A percentile compares a stretch with the other conserved stretches of the same genome.
These are phyloP conservation scores for Lichtheimia corymbifera DNA, from an alignment of 371 early-diverging fungal genomes.

Conservation along the genomic window DNA sequence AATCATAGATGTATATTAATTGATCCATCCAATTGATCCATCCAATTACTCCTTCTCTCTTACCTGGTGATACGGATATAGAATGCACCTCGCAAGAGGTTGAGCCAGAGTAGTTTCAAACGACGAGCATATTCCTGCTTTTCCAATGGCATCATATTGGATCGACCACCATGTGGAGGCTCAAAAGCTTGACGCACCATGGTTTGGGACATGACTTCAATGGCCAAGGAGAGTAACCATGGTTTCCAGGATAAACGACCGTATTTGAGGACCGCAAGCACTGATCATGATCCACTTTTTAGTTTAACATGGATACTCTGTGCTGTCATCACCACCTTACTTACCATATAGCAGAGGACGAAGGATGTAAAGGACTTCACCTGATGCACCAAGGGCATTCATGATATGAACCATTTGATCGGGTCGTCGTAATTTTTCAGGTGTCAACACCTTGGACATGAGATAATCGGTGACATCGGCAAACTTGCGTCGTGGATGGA, in stretches of 20 bases:
- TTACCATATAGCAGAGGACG: slow-evolving; percentile 84
- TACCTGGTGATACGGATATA: slow-evolving; percentile 82
- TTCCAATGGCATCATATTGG: slow-evolving; percentile 66
- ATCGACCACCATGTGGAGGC: slow-evolving; percentile 30
- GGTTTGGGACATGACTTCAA: slow-evolving; percentile 66
- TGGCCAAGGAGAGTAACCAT: slow-evolving; percentile 76
- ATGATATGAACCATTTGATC: slow-evolving; percentile 69
- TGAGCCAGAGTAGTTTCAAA: slow-evolving; percentile 69
- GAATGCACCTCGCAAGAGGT: slow-evolving; percentile 85
- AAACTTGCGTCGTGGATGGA: slow-evolving; percentile 16
- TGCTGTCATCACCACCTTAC: slow-evolving; percentile 24
- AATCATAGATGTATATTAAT: neutral
- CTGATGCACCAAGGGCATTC: slow-evolving; percentile 57
- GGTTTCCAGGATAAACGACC: slow-evolving; percentile 84
- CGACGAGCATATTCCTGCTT: slow-evolving; percentile 77
- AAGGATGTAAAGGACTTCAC: slow-evolving; percentile 81
- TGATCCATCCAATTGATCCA: neutral
- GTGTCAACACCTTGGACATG: slow-evolving; percentile 62
- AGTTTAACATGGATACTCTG: neutral
- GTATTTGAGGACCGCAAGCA: slow-evolving; percentile 72
- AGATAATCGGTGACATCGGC: slow-evolving; percentile 66
- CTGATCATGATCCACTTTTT: slow-evolving; percentile 27
- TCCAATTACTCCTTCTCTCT: neutral
- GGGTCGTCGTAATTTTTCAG: slow-evolving; percentile 65
- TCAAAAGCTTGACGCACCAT: slow-evolving; percentile 37